These are phyloP conservation scores for Dothideomycetes sp. DNA, from an alignment of 2,329 filamentous ascomycete genomes.

Conservation along the genomic window DNA sequence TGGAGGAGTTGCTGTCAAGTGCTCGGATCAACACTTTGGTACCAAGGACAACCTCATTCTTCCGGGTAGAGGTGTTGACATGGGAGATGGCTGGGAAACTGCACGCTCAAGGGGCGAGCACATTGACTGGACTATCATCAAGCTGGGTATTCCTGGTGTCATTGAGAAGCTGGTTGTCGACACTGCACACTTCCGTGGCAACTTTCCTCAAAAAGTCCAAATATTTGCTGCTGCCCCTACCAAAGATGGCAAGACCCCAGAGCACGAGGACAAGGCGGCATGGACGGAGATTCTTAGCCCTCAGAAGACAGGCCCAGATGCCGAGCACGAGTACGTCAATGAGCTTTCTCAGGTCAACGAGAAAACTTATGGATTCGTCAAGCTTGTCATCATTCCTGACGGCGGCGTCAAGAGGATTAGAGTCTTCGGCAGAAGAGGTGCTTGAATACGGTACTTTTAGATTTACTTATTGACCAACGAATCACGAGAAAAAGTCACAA, in stretches of 20 bases:
- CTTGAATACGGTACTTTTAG: background rate
- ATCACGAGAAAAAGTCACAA: background rate
- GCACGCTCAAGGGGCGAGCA: slow-evolving; percentile 63
- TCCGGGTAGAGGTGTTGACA: slow-evolving; percentile 67
- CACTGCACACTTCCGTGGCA: slow-evolving; percentile 73
- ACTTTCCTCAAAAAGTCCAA: slow-evolving; percentile 68
- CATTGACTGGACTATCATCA: slow-evolving; percentile 71
- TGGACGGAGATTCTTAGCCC: slow-evolving; percentile 59
- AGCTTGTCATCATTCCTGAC: slow-evolving; percentile 86
- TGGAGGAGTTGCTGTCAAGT: slow-evolving; percentile 62
- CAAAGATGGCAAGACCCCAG: slow-evolving; percentile 43
- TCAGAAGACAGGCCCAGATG: slow-evolving; percentile 60
- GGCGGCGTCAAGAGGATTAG: slow-evolving; percentile 83
- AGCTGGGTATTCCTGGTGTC: slow-evolving; percentile 54
- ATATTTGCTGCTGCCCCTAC: slow-evolving; percentile 47
- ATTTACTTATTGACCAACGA: too few relatives aligned
- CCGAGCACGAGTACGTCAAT: slow-evolving; percentile 53
- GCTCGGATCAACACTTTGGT: slow-evolving; percentile 77
- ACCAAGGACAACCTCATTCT: slow-evolving; percentile 71
- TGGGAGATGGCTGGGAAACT: slow-evolving; percentile 86
- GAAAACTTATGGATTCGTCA: slow-evolving; percentile 65
- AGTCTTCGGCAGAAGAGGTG: slow-evolving; percentile 53
- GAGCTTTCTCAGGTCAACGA: slow-evolving; percentile 39
- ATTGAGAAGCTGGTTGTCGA: slow-evolving; percentile 62
- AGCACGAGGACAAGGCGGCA: slow-evolving; percentile 40